A percentile compares a stretch with the other conserved stretches of the same genome.
Conservation (phyloP, 306 rosid genomes). For the Delonix regia region DNA sequence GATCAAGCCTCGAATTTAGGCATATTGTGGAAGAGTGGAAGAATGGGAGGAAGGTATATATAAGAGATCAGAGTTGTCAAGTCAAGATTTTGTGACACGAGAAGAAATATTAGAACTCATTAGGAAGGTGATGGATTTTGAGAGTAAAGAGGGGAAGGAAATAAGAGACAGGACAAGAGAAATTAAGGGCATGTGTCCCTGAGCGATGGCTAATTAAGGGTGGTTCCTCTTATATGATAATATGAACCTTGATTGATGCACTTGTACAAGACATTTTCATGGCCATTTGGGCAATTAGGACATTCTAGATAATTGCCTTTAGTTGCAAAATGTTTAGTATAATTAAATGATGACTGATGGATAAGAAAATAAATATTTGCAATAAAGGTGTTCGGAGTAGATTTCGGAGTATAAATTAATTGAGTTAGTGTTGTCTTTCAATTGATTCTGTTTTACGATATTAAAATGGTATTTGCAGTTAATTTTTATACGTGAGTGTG, state of each 20-base stretch:
- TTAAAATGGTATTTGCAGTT: no score
- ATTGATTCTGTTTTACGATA: no score
- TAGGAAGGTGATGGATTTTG: constrained; percentile 41
- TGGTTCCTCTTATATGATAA: constrained; percentile 56
- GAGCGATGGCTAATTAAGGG: constrained; percentile 48
- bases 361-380: no score
- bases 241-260: constrained; percentile 45
- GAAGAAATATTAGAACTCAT: constrained; percentile 38
- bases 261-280: constrained; percentile 12
- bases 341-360: no score
- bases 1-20: constrained; percentile 56
- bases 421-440: no score
- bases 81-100: constrained; percentile 13
- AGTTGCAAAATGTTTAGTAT: not conserved
- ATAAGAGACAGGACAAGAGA: constrained; percentile 45
- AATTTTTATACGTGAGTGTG: no score
- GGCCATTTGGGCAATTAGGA: not conserved
- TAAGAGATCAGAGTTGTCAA: not conserved
- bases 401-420: no score
- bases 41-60: constrained; percentile 37
- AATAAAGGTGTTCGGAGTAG: no score
- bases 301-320: not conserved
- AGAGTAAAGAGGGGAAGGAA: constrained; percentile 40
- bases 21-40: constrained; percentile 56
- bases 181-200: constrained; percentile 41